Evolutionary conservation across 768 basidiomycete species (phyloP), one percentile per base, ranked within the genome.

Genomic region (Lactarius hengduanensis): DNA sequence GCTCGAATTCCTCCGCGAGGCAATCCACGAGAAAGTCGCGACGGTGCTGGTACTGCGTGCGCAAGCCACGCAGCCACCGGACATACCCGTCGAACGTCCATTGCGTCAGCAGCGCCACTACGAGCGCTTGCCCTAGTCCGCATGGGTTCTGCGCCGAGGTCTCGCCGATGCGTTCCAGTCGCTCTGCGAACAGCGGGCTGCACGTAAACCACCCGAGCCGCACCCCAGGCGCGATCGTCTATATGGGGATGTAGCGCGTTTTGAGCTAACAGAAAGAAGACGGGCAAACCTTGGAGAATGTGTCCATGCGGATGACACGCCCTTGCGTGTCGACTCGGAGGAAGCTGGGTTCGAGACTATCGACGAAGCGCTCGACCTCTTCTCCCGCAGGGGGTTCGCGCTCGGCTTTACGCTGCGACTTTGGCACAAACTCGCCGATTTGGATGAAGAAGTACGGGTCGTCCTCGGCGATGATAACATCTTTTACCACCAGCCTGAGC

Each of bases 361-460:
- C 75, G 57, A 91, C 70, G 74, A 81, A 89, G 55, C 71, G 73
- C 41, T 79, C 80, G 30, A 80, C 78, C 36, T 80, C 81, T 30
- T 72, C 77, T 66, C 71, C 77, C 67, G 62, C 67, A 7, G 64
- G 13, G 45, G 50, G 54, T 36, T 66, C 59, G 22, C 63, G 62
- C 26, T 59, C 61, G 3, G 57, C 60, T 62, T 66, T 67, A 22
- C 78, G 80, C 36, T 75, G 76, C 36, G 70, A 67, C 66, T 83
- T 83, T 5, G 79, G 81, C 8, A 79, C 72, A 74, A 89, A 91
- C 2, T 76, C 68, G 0, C 82, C 84, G 68, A 85, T 77, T 73
- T 91, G 90, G 28, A 92, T 78, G 78, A 91, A 90, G 76, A 84
- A 87, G 75, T 92, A 92, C 4, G 92, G 91, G 75, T 92, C 91